Percentiles rank a stretch among this genome's conserved stretches.
Conservation (phyloP, 192 early-diverging fungal genomes). For the Cetraspora pellucida region DNA sequence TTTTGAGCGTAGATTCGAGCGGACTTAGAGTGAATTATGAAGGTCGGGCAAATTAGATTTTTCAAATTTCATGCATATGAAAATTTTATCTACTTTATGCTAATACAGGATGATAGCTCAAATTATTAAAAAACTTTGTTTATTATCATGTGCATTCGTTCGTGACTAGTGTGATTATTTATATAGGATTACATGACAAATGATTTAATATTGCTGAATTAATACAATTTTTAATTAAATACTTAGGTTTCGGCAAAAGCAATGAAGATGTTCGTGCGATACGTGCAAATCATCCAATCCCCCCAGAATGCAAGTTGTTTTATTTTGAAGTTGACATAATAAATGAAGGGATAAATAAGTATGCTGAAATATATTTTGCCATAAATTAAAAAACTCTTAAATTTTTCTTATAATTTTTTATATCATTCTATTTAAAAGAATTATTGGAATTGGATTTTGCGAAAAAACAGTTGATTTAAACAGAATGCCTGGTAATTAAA, state of each 20-base stretch:
- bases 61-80: no score
- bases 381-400: no score
- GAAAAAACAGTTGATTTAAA: conserved; percentile 50
- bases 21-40: conserved; percentile 52
- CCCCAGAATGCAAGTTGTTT: conserved; percentile 80
- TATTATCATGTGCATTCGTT: neutral
- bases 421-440: conserved; percentile 41
- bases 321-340: no score
- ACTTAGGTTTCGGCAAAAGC: conserved; percentile 56
- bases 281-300: conserved; percentile 77
- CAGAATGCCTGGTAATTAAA: conserved; percentile 75
- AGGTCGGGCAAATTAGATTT: conserved; percentile 38
- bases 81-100: no score
- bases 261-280: conserved; percentile 84
- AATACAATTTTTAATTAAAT: neutral
- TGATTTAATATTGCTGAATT: neutral
- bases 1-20: conserved; percentile 47
- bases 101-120: no score
- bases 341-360: no score
- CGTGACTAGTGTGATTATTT: no score
- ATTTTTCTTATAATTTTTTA: conserved; percentile 84
- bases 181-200: no score
- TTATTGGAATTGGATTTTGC: conserved; percentile 88
- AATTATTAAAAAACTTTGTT: no score
- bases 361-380: no score